phyloP scores from a whole-genome alignment of 208 protist species.

The Trypanosomatidae sp. region DNA sequence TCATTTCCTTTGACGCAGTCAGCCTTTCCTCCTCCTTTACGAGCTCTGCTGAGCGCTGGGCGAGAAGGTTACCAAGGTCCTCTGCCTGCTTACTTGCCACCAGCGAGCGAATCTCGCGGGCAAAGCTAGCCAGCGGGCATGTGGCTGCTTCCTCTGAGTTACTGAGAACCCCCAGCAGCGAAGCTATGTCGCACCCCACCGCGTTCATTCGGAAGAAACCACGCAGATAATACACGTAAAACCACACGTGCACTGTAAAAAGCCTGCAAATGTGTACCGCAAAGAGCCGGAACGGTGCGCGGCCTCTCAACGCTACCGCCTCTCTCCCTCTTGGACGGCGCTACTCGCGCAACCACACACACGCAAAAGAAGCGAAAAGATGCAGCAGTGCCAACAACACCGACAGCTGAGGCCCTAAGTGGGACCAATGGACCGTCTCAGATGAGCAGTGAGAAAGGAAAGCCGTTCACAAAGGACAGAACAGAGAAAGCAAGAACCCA shows the following conservation, averaged over 20 bases:
- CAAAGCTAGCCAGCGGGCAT: constrained; percentile 71
- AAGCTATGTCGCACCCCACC: constrained; percentile 50
- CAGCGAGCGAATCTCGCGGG: constrained; percentile 40
- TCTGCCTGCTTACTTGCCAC: constrained; percentile 16
- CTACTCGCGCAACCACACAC: neutral
- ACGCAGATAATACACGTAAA: neutral
- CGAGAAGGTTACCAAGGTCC: constrained; percentile 58
- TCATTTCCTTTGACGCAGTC: constrained; percentile 38
- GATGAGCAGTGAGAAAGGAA: neutral
- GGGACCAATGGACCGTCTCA: neutral
- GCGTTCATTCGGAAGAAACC: constrained; percentile 18
- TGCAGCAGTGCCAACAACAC: neutral
- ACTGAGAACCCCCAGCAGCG: constrained; percentile 60
- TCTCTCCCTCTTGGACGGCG: neutral
- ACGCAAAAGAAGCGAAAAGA: neutral
- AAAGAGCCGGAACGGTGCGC: neutral
- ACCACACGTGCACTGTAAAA: neutral
- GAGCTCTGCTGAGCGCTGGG: constrained; percentile 54
- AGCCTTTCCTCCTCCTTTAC: constrained; percentile 76
- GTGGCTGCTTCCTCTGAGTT: constrained; percentile 40
- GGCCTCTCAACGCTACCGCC: neutral
- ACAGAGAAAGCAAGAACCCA: neutral
- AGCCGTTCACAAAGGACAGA: neutral
- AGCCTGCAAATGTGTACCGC: neutral
- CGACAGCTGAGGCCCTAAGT: neutral